Evolutionary conservation across 1,284 basidiomycete genomes (phyloP), one percentile per base, ranked within the genome.

Genomic region (Hypsizygus ulmarius): DNA sequence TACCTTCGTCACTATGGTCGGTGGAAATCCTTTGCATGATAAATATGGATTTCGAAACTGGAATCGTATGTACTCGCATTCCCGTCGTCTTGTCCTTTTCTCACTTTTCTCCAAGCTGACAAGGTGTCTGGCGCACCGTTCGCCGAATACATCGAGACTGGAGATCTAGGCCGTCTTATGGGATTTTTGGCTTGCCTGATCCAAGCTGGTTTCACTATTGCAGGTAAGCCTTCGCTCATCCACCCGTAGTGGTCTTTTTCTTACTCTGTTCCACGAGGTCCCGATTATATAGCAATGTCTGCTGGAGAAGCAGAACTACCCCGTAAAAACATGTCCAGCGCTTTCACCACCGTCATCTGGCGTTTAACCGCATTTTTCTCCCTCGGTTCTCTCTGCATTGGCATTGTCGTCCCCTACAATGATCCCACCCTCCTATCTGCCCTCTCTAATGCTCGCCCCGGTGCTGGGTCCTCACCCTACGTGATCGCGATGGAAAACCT

Each of bases 401-500:
- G 87, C 21, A 77, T 83, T 44, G 73, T 89, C 29, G 80, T 90
- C 3, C 81, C 85, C 0, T 87, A 81, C 64, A 78, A 78, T 57
- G 77, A 84, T 54, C 64, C 70, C 0, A 60, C 74, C 36, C 74
- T 89, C 12, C 64, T 82, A 32, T 50, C 61, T 14, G 72, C 67
- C 5, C 59, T 72, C 32, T 68, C 69, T 0, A 59, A 75, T 49
- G 81, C 84, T 46, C 71, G 57, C 57, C 73, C 61, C 55, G 79
- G 77, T 32, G 78, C 80, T 7, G 82, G 81, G 2, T 66, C 76
- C 25, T 77, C 78, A 11, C 75, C 82, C n/a, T 90, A 85, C 65
- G 86, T 90, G 50, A 87, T 90, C 53, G 87, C 87, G 15, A 87
- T 90, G 71, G 61, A 73, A 57, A 70, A 70, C 25, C 71, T 87